Evolutionary conservation across 1,284 basidiomycete genomes (phyloP), one percentile per base, ranked within the genome.

Genomic region (Apiotrichum brassicae): DNA sequence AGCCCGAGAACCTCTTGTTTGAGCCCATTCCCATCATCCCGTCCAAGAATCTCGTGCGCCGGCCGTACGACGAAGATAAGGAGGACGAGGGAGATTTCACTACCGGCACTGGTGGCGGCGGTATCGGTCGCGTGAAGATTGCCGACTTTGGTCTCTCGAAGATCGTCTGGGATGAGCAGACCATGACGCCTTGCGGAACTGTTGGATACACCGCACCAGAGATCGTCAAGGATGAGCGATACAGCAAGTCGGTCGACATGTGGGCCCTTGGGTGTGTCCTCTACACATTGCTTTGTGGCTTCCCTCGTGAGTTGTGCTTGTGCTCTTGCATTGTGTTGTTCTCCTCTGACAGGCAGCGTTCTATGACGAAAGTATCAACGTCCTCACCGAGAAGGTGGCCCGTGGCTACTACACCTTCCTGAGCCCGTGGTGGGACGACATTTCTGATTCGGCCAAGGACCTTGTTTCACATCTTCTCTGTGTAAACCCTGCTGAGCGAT

Each of bases 351-450:
- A n/a, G n/a, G 18, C 41, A 78, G 71, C 95, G 0, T 99, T 99
- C 77, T 99, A 98, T 73, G 95, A 99, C 62, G 95, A 99, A 74
- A 94, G 89, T 65, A 98, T 99, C 75, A 91, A 88, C 62, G 90
- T 97, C 40, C 79, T 98, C 42, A 98, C 95, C 0, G 94, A 98
- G 73, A 99, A 99, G 75, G 95, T 99, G 18, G 95, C 95, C 1
- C 80, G 87, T 56, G 95, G 95, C 7, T 87, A 97, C 72, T 99
- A 97, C 74, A 97, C 95, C 0, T 99, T 99, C 78, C 76, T 99
- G 44, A 93, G 88, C 64, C 95, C 95, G 1, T 99, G 97, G 91
- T 99, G 95, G 95, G 95, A 99, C 66, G 87, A 95, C 62, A 92
- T 98, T 60, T 90, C 85, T 58, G 72, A 78, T 43, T 82, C 82